Conservation (phyloP, 108 stramenopile genomes). For the Fragilaria radians region DNA sequence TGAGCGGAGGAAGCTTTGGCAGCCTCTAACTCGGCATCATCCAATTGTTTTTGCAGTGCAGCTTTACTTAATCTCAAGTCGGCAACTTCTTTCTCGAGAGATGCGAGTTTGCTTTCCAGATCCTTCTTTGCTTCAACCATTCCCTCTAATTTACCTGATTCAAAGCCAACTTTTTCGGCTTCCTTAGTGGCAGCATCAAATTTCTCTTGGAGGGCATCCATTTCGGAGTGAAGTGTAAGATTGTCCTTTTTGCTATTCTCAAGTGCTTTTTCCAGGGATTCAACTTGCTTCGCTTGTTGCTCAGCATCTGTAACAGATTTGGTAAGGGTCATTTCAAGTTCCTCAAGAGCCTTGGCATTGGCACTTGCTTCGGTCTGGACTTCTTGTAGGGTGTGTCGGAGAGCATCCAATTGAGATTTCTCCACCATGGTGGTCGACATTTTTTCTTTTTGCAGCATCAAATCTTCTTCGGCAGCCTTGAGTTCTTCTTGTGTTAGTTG, state of each 20-base stretch:
- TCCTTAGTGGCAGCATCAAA: constrained; percentile 66
- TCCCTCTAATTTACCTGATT: constrained; percentile 30
- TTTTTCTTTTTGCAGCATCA: background rate
- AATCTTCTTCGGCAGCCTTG: constrained; percentile 67
- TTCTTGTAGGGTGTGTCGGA: constrained; percentile 26
- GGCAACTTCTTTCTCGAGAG: constrained; percentile 30
- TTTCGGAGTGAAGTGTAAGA: constrained; percentile 49
- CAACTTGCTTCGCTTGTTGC: constrained; percentile 50
- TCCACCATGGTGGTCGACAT: background rate
- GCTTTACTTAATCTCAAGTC: constrained; percentile 45
- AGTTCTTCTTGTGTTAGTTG: constrained; percentile 41
- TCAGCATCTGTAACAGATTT: constrained; percentile 33
- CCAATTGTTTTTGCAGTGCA: constrained; percentile 48
- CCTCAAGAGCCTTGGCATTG: constrained; percentile 32
- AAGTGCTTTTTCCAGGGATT: constrained; percentile 50
- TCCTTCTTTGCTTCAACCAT: constrained; percentile 38
- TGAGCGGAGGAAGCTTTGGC: constrained; percentile 35
- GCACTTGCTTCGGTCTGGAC: constrained; percentile 26
- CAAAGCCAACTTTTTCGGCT: constrained; percentile 34
- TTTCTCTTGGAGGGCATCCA: constrained; percentile 62
- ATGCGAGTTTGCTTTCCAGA: constrained; percentile 26
- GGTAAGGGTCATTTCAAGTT: constrained; percentile 45
- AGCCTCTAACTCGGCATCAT: constrained; percentile 46
- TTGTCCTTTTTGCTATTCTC: constrained; percentile 67
- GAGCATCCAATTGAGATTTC: background rate